Evolutionary conservation across 345 rosid genomes (phyloP), one percentile per base, ranked within the genome.

Genomic region (Bretschneidera sinensis): DNA sequence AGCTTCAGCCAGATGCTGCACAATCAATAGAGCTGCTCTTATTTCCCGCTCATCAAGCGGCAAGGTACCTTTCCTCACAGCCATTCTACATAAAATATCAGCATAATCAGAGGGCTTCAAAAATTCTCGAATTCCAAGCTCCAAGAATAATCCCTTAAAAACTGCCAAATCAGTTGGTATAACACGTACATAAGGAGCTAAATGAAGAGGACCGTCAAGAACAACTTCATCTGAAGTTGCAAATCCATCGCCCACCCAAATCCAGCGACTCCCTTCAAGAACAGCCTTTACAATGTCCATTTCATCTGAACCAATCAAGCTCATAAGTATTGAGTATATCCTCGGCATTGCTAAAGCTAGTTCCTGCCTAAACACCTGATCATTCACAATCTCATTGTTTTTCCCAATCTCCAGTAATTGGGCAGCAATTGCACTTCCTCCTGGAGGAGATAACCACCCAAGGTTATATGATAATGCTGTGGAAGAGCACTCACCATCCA

Each of bases 201-300:
- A 79, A 70, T 88, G 96, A 78, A 92, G 84, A 69, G 88, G 96
- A 50, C 98, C 96, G 72, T 92, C 86, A 43, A 92, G 92, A 64
- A 88, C 98, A 71, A 92, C 96, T 85, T 92, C 98, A 65, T 83
- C 84, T 28, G 78, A 64, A 8, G 81, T 92, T 64, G 98, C 89
- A 86, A 92, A 92, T 65, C 98, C 98, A 82, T 88, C 98, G 62
- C 98, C 98, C 50, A 92, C 96, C 98, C 98, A 92, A 63, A 92
- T 85, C 98, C 98, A 92, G 67, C 96, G 91, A 75, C 96, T 81
- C 47, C 95, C 98, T 85, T 92, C 98, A 73, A 92, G 91, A 73
- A 92, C 82, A 74, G 96, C 96, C 78, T 92, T 86, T 66, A 88
- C 85, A 65, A 92, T 86, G 58, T 92, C 98, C 91, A 88, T 86